These are phyloP conservation scores for Rhizophora mangle DNA, from an alignment of 345 rosid species.

Conservation along the genomic window DNA sequence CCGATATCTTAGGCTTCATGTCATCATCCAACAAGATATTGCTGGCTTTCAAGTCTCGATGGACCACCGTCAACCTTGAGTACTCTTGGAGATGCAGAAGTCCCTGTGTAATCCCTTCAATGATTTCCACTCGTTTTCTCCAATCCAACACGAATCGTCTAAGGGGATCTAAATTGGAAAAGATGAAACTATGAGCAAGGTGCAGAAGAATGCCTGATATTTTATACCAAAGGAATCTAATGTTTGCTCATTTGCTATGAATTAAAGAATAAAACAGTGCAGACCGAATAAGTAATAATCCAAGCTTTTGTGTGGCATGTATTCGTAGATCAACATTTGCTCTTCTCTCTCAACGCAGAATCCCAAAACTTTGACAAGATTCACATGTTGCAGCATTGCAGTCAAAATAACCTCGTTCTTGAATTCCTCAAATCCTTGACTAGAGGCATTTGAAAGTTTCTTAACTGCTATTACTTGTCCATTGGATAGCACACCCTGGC, in stretches of 20 bases:
- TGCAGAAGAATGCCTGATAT: not conserved
- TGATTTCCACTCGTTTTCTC: conserved; percentile 32
- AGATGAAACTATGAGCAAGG: not conserved
- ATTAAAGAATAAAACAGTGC: not conserved
- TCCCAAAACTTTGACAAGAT: conserved; percentile 33
- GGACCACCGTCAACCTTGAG: conserved; percentile 36
- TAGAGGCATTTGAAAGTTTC: conserved; percentile 35
- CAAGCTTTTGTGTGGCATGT: conserved; percentile 35
- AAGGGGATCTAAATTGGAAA: conserved; percentile 21
- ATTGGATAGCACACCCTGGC: conserved; percentile 24
- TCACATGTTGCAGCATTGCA: conserved; percentile 39
- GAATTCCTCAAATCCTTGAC: conserved; percentile 40
- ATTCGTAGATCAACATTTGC: conserved; percentile 41
- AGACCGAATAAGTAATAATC: conserved; percentile 35
- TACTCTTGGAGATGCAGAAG: conserved; percentile 50
- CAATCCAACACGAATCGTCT: conserved; percentile 26
- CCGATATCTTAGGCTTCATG: conserved; percentile 45
- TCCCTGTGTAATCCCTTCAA: conserved; percentile 48
- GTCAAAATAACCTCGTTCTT: conserved; percentile 35
- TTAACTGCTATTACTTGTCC: conserved; percentile 43
- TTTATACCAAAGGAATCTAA: no score
- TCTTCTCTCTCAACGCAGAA: conserved; percentile 34
- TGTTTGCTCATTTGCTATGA: no score
- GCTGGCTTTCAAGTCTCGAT: conserved; percentile 42
- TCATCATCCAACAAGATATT: conserved; percentile 35